Conservation (phyloP, 192 early-diverging fungal species). For the Funneliformis mosseae region DNA sequence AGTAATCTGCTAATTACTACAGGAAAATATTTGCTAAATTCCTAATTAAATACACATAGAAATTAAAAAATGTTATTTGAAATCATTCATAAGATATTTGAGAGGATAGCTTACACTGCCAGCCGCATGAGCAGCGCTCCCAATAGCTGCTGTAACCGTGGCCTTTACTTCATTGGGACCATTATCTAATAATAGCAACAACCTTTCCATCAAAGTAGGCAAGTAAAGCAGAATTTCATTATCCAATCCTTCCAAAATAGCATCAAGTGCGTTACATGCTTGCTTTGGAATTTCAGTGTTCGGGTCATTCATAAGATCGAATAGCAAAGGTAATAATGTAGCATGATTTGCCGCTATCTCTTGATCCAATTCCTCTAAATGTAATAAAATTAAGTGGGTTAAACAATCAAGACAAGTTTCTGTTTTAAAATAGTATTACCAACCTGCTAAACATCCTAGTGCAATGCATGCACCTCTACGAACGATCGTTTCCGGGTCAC, state of each 20-base stretch:
- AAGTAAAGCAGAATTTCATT: slow-evolving; percentile 79
- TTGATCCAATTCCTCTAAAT: slow-evolving; percentile 72
- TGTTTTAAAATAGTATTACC: background rate
- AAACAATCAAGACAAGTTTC: background rate
- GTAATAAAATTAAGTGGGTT: background rate
- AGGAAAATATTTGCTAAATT: slow-evolving; percentile 78
- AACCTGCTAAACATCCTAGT: slow-evolving; percentile 71
- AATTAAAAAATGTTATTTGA: background rate
- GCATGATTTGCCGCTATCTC: slow-evolving; percentile 83
- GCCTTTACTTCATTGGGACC: slow-evolving; percentile 71
- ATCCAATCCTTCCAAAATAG: slow-evolving; percentile 85
- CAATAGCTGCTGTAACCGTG: slow-evolving; percentile 81
- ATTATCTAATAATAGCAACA: slow-evolving; percentile 74
- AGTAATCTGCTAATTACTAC: slow-evolving; percentile 69
- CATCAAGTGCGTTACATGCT: slow-evolving; percentile 83
- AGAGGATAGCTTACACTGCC: slow-evolving; percentile 45
- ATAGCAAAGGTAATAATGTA: slow-evolving; percentile 81
- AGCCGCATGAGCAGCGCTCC: slow-evolving; percentile 88
- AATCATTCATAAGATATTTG: background rate
- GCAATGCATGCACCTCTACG: slow-evolving; percentile 89
- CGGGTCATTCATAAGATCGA: slow-evolving; percentile 79
- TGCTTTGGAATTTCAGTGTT: slow-evolving; percentile 74
- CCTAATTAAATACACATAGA: slow-evolving; percentile 20
- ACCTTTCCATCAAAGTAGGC: slow-evolving; percentile 78
- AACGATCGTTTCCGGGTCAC: slow-evolving; percentile 77